These are phyloP conservation scores for Orbilia quercus DNA, from an alignment of 2,329 filamentous ascomycete genomes.

Conservation along the genomic window DNA sequence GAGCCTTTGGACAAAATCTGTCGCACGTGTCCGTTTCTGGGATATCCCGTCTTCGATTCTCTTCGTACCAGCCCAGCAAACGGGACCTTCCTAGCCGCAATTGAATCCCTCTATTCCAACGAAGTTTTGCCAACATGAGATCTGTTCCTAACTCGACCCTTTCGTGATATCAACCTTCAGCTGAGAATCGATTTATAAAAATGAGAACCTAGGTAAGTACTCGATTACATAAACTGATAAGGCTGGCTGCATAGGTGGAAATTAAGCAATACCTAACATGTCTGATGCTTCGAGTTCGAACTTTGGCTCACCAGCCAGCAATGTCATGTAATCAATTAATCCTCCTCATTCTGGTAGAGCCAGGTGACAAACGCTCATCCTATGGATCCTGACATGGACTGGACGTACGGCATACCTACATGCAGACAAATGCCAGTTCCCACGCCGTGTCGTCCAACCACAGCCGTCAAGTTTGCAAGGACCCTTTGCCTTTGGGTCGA, in stretches of 20 bases:
- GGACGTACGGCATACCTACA: conserved; percentile 10
- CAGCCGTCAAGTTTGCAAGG: conserved; percentile 14
- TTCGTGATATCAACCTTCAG: no score
- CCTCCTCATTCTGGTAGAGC: not conserved
- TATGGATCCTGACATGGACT: conserved; percentile 31
- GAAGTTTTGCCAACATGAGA: not conserved
- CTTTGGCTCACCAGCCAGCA: conserved; percentile 1
- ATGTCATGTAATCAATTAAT: conserved; percentile 22
- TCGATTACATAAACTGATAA: no score
- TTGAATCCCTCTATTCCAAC: not conserved
- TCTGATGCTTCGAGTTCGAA: not conserved
- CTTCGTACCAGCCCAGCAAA: not conserved
- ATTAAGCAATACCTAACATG: no score
- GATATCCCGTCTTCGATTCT: conserved; percentile 11
- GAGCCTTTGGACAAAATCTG: conserved; percentile 19
- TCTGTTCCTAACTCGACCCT: no score
- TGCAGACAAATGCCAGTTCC: conserved; percentile 25
- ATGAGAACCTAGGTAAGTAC: no score
- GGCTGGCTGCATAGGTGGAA: no score
- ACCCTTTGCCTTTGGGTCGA: conserved; percentile 41
- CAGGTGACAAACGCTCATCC: conserved; percentile 1
- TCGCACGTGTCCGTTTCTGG: conserved; percentile 41
- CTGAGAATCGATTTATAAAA: no score
- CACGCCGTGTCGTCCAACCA: conserved; percentile 13
- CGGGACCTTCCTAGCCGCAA: conserved; percentile 7